These are phyloP conservation scores for Keithomyces neogunnii DNA, from an alignment of 2,329 filamentous ascomycete species.

Conservation along the genomic window DNA sequence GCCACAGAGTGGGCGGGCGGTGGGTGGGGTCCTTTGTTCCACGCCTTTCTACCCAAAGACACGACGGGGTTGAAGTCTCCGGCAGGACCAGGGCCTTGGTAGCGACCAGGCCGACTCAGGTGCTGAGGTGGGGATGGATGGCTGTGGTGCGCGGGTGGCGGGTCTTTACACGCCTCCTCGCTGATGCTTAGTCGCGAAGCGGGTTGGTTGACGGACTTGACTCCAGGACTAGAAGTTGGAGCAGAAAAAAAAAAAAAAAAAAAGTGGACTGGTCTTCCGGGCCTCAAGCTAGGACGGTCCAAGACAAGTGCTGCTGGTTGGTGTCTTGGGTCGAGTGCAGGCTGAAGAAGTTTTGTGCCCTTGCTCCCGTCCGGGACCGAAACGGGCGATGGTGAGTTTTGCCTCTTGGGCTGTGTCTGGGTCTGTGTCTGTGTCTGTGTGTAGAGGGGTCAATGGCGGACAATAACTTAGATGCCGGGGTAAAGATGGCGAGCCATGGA, in stretches of 20 bases:
- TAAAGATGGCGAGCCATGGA: too few species aligned
- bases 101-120: not conserved
- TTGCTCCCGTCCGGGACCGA: not conserved
- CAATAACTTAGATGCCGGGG: not conserved
- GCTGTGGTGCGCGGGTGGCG: not conserved
- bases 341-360: not conserved
- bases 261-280: not conserved
- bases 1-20: not conserved
- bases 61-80: not conserved
- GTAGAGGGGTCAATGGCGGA: not conserved
- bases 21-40: not conserved
- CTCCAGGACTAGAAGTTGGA: not conserved
- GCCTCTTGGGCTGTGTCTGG: too few species aligned
- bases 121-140: not conserved
- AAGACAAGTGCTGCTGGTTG: not conserved
- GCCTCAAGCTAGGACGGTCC: not conserved
- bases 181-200: conserved; percentile 1
- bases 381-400: not conserved
- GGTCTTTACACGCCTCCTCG: not conserved
- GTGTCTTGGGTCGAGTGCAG: not conserved
- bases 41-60: not conserved
- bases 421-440: not conserved
- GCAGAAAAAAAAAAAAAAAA: not conserved
- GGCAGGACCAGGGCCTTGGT: not conserved
- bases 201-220: conserved; percentile 3